Evolutionary conservation across 2,329 filamentous ascomycete genomes (phyloP), one percentile per base, ranked within the genome.

Genomic region (Fusarium heterosporum): DNA sequence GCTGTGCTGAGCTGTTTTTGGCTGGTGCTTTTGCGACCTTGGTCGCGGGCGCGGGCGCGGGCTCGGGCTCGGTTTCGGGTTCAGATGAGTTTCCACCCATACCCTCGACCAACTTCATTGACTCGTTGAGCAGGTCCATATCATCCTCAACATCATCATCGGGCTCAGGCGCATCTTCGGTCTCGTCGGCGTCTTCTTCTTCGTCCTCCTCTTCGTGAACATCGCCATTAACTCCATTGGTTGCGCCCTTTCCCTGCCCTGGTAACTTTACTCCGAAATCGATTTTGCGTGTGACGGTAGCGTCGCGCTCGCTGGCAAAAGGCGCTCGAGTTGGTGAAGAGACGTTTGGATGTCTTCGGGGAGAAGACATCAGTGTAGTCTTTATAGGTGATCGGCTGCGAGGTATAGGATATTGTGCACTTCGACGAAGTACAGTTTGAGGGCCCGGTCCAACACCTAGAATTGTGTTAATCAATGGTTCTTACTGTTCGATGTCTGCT

Each of bases 371-470:
- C 26, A 88, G 81, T 32, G 83, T 79, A 5, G 89, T 89, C 76
- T 90, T 91, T 54, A 85, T 82, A 2, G 90, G 90, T 4, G 89
- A 91, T 57, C 81, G 78, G 43, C 80, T 80, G 50, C 80, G 81
- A 39, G 83, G 82, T 11, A 84, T 67, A 69, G 86, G 79, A 17
- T 79, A 76, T 45, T 82, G 84, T 77, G 75, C 82, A 78, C 76
- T 87, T 70, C 75, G 82, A 67, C 82, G 84, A 50, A 87, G 80
- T 30, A 85, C 75, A 4, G 85, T 85, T 32, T 80, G 80, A 12
- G 85, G 85, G 4, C 84, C 85, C n/a, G 84, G 81, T 11, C 84
- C 85, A 25, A 81, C 81, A 40, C 80, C 85, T 88, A 59, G 26
- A 46, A 38, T 32, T 7, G 58, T 53, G 59, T 76, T 69, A 78